Percentiles rank a stretch among this genome's conserved stretches.
Evolutionary conservation across 225 moss, liverwort and hornwort species (phyloP).

Genomic region (Pseudisothecium myosuroides): DNA sequence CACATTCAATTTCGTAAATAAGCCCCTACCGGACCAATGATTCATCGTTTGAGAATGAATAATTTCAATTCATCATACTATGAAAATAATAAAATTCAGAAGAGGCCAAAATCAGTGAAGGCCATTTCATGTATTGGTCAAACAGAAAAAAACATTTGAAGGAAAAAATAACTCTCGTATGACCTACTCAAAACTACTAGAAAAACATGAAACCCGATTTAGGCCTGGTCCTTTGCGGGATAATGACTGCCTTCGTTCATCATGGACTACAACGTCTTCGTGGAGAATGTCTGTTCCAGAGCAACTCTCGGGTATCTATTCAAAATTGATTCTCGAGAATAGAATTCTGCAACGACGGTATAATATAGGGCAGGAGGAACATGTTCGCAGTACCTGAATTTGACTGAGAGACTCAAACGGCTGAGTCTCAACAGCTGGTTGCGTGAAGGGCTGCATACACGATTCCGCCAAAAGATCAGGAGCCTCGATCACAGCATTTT

Average conservation of each 20-base stretch:
- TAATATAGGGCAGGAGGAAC: not conserved
- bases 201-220: not conserved
- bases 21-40: not conserved
- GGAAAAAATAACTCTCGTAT: not conserved
- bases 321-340: not conserved
- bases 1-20: not conserved
- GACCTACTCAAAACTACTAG: not conserved
- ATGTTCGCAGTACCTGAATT: not conserved
- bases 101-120: not conserved
- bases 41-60: not conserved
- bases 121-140: not conserved
- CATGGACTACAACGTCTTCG: not conserved
- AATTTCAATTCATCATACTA: not conserved
- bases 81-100: not conserved
- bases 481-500: not conserved
- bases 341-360: not conserved
- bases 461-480: not conserved
- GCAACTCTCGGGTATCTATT: not conserved
- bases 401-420: not conserved
- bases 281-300: not conserved
- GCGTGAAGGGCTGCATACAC: conserved; percentile 30
- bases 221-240: not conserved
- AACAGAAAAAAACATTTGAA: not conserved
- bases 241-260: not conserved
- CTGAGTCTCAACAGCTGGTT: conserved; percentile 22